These are phyloP conservation scores for Aspergillus transmontanensis DNA, from an alignment of 2,329 filamentous ascomycete genomes.

Conservation along the genomic window DNA sequence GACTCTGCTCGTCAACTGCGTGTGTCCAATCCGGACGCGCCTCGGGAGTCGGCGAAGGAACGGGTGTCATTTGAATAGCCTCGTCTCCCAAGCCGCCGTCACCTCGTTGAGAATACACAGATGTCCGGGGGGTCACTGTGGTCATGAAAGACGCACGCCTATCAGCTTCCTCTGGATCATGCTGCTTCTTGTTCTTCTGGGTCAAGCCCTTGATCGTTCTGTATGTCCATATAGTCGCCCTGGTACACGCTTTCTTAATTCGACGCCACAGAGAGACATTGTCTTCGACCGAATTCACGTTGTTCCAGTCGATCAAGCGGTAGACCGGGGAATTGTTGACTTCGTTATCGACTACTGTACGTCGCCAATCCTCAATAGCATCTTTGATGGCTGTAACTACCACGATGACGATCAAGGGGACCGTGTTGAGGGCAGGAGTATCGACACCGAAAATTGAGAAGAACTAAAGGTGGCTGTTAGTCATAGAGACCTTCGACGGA, in stretches of 20 bases:
- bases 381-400: conserved; percentile 89
- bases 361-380: conserved; percentile 89
- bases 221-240: conserved; percentile 59
- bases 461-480: conserved; percentile 60
- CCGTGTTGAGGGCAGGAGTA: conserved; percentile 86
- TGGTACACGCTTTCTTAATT: conserved; percentile 85
- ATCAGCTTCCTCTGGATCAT: conserved; percentile 47
- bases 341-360: conserved; percentile 87
- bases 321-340: conserved; percentile 96
- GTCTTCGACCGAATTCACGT: conserved; percentile 90
- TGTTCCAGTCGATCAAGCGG: conserved; percentile 82
- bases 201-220: conserved; percentile 53
- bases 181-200: conserved; percentile 48
- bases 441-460: conserved; percentile 93
- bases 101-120: conserved; percentile 56
- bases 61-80: conserved; percentile 94
- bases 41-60: conserved; percentile 74
- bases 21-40: conserved; percentile 48
- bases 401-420: conserved; percentile 91
- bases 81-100: conserved; percentile 51
- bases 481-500: background rate
- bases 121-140: conserved; percentile 57
- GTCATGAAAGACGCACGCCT: conserved; percentile 69
- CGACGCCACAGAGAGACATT: conserved; percentile 82
- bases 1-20: conserved; percentile 31